Percentiles rank a stretch among this genome's conserved stretches.
phyloP scores from a whole-genome alignment of 306 rosid genomes.

The Castanea crenata region DNA sequence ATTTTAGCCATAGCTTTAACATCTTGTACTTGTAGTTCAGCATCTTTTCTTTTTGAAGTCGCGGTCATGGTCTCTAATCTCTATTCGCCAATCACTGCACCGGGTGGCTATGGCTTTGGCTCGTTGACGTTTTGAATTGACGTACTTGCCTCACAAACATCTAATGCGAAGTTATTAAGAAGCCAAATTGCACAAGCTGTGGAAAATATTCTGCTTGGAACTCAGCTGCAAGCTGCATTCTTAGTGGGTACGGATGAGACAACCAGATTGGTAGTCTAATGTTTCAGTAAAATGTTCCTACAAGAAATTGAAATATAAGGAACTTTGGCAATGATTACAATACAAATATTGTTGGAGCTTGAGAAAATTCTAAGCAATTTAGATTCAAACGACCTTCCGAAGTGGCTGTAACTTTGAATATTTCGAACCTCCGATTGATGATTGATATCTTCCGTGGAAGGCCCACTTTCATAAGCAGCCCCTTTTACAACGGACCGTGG shows the following conservation, averaged over 20 bases:
- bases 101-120: not conserved
- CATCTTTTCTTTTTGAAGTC: not conserved
- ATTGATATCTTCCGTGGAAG: conserved; percentile 20
- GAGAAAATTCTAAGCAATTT: not conserved
- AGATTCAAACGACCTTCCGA: not conserved
- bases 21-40: too few relatives aligned
- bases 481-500: not conserved
- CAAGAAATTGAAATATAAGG: not conserved
- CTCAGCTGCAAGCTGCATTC: not conserved
- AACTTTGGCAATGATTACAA: not conserved
- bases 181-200: not conserved
- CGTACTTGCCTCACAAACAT: not conserved
- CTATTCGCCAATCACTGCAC: not conserved
- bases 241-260: not conserved
- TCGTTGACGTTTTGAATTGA: not conserved
- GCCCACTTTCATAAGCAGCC: conserved; percentile 20
- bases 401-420: not conserved
- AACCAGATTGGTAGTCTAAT: not conserved
- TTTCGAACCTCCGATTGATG: not conserved
- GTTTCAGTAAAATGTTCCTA: not conserved
- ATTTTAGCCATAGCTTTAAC: not conserved
- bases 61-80: not conserved
- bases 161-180: not conserved
- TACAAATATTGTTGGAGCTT: not conserved
- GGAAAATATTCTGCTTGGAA: not conserved